Conservation (phyloP, 2,329 filamentous ascomycete genomes). For the Hortaea werneckii region DNA sequence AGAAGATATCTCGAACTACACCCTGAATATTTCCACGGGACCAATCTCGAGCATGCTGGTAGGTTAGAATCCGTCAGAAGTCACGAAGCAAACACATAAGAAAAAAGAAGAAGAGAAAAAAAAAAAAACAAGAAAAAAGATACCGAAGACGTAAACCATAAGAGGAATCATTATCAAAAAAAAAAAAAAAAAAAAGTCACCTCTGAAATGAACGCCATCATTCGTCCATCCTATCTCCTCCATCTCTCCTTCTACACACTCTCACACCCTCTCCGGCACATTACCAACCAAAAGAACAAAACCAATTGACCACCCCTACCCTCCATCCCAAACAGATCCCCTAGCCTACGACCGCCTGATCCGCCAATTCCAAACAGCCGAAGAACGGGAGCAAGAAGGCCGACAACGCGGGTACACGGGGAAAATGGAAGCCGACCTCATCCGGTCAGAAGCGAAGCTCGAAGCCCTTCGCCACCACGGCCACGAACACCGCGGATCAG, state of each 20-base stretch:
- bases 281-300: conserved; percentile 1
- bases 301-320: too few relatives aligned
- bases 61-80: conserved; percentile 1
- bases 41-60: conserved; percentile 54
- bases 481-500: too few relatives aligned
- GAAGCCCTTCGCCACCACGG: conserved; percentile 46
- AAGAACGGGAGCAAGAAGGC: conserved; percentile 64
- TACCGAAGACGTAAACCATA: too few relatives aligned
- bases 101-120: too few relatives aligned
- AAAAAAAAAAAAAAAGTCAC: too few relatives aligned
- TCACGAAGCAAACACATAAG: too few relatives aligned
- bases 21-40: conserved; percentile 57
- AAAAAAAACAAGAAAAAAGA: too few relatives aligned
- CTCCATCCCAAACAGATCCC: conserved; percentile 51
- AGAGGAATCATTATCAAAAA: too few relatives aligned
- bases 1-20: conserved; percentile 65
- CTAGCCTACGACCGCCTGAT: conserved; percentile 74
- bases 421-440: conserved; percentile 65
- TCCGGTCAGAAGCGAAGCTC: conserved; percentile 67
- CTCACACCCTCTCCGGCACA: conserved; percentile 1
- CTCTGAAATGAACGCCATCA: too few relatives aligned
- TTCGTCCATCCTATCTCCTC: too few relatives aligned
- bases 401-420: conserved; percentile 68
- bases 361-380: conserved; percentile 61
- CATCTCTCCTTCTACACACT: not conserved